A percentile compares a stretch with the other conserved stretches of the same genome.
Evolutionary conservation across 1,284 basidiomycete genomes (phyloP).

Genomic region (Cerioporus squamosus): DNA sequence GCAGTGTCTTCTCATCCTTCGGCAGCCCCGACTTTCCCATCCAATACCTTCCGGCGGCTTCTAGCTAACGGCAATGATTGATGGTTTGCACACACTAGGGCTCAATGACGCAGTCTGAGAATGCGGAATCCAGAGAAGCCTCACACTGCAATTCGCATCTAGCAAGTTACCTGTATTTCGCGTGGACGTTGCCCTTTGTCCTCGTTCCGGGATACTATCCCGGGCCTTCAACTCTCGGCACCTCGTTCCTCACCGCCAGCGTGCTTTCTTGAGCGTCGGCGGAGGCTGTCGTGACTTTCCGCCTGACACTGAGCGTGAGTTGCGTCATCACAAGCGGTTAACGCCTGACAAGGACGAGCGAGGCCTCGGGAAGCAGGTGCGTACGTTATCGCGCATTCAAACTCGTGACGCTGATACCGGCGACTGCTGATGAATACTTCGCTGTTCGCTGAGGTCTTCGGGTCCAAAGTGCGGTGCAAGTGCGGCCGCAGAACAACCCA

Average conservation of each 20-base stretch:
- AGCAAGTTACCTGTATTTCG: not conserved
- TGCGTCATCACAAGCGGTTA: conserved; percentile 4
- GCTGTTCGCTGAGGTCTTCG: not conserved
- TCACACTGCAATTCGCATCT: not conserved
- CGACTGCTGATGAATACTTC: not conserved
- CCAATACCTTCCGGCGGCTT: conserved; percentile 1
- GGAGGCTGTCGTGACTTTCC: not conserved
- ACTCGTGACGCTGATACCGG: conserved; percentile 11
- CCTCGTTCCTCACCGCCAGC: too few relatives aligned
- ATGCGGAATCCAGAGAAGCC: conserved; percentile 6
- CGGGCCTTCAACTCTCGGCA: too few relatives aligned
- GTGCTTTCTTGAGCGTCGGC: not conserved
- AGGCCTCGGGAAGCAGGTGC: conserved; percentile 13
- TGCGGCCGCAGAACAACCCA: not conserved
- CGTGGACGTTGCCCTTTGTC: not conserved
- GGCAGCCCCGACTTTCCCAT: conserved; percentile 2
- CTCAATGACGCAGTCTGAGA: conserved; percentile 73
- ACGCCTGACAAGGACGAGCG: not conserved
- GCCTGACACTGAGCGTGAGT: not conserved
- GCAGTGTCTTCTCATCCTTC: not conserved
- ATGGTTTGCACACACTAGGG: conserved; percentile 85
- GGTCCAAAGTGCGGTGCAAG: not conserved
- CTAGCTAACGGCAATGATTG: conserved; percentile 93
- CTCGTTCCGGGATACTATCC: not conserved
- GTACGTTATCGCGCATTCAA: conserved; percentile 18